Evolutionary conservation across 345 rosid species (phyloP), one percentile per base, ranked within the genome.

Genomic region (Aurinia saxatilis): DNA sequence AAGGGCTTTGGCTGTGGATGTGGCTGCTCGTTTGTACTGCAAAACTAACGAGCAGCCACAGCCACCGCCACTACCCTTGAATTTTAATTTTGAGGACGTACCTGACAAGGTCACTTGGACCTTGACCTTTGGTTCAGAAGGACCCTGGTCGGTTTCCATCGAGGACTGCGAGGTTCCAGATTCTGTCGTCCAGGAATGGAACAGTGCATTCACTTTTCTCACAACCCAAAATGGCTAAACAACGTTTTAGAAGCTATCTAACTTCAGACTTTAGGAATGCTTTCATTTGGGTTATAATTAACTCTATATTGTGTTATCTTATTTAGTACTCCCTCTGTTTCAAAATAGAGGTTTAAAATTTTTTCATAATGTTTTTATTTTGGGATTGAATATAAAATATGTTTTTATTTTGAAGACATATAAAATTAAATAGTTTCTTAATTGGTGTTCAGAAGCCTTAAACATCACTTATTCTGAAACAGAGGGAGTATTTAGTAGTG

Each of bases 41-140:
- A 53, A 42, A 6, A 46, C 67, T 44, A 58, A 38, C 7, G 58
- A 47, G 57, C 25, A 4, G 25, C 25, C 4, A 21, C 25, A 21
- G 25, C 68, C 40, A 29, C 56, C 36, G 1, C 63, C 42, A 59
- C 10, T 25, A 45, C 65, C 62, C 0, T 21, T 72, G 44, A 63
- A 65, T 13, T 86, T 86, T 51, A 91, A 86, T 74, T 76, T 67
- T 57, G 9, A 13, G 8, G 70, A 77, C 45, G 78, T 75, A 15
- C 95, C 95, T 0, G 83, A 74, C 36, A 64, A 71, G 63, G 73
- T 83, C 1, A 69, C 36, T 60, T 89, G 96, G 96, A 71, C 67
- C 0, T 75, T 77, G 39, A 48, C 70, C 10, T 66, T 76, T 38
- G 73, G 63, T 21, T 54, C 62, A 6, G 59, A 38, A 10, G 57